Conservation (phyloP, 129 eudicot species). For the Calendula officinalis region DNA sequence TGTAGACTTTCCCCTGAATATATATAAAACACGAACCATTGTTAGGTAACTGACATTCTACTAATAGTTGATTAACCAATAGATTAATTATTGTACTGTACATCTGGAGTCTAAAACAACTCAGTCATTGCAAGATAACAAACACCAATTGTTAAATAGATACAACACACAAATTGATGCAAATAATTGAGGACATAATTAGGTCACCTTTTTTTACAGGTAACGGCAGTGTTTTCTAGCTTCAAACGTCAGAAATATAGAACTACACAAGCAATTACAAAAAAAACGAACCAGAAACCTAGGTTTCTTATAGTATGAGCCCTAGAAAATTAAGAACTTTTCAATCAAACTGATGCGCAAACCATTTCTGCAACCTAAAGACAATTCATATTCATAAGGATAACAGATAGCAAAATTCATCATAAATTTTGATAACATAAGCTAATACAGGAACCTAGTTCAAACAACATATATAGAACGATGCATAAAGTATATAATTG, state of each 20-base stretch:
- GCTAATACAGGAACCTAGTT: too few species aligned
- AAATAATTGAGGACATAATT: too few species aligned
- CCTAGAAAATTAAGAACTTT: not conserved
- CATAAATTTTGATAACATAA: not conserved
- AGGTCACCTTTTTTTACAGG: too few species aligned
- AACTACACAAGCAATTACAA: not conserved
- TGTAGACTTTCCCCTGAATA: conserved; percentile 53
- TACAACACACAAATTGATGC: too few species aligned
- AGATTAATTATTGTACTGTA: not conserved
- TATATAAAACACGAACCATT: conserved; percentile 1
- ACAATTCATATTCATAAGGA: not conserved
- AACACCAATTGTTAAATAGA: not conserved
- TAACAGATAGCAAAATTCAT: not conserved
- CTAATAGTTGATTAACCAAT: not conserved
- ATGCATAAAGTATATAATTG: not conserved
- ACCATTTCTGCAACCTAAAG: not conserved
- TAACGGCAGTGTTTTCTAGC: not conserved
- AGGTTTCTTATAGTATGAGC: too few species aligned
- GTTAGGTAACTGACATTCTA: conserved; percentile 1
- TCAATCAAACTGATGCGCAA: not conserved
- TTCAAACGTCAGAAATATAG: not conserved
- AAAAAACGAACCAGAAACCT: not conserved
- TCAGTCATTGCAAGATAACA: not conserved
- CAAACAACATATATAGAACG: not conserved
- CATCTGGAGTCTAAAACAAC: not conserved